Percentiles rank a stretch among this genome's conserved stretches.
Conservation (phyloP, 2,329 filamentous ascomycete genomes). For the Botrytis galanthina region DNA sequence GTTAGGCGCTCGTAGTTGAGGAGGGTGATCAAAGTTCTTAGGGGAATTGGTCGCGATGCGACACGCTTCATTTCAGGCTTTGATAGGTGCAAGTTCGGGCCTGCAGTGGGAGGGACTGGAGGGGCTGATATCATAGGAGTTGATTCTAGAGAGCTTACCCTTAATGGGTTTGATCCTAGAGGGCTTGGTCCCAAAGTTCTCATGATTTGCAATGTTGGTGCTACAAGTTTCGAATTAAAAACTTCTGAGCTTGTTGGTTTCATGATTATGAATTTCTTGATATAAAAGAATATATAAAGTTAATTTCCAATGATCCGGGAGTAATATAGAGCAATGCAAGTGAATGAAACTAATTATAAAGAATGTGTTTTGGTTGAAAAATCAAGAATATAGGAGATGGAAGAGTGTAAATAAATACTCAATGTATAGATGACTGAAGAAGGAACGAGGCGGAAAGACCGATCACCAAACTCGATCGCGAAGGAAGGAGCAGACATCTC, state of each 20-base stretch:
- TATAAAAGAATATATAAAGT: neutral
- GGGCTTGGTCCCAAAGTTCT: neutral
- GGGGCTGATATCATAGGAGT: neutral
- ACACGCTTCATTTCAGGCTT: neutral
- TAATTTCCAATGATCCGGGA: neutral
- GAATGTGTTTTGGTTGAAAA: neutral
- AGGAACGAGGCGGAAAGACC: neutral
- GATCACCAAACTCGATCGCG: neutral
- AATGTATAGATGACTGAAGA: neutral
- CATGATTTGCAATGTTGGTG: neutral
- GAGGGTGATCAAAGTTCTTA: neutral
- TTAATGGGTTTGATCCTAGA: neutral
- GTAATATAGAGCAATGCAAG: neutral
- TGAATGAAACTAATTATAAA: rapidly evolving
- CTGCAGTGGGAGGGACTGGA: neutral
- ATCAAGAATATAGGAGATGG: neutral
- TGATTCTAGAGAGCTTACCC: neutral
- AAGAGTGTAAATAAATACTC: neutral
- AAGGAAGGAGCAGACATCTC: neutral
- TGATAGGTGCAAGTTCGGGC: neutral
- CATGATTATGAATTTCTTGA: neutral
- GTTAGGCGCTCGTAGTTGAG: neutral
- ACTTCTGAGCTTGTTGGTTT: neutral
- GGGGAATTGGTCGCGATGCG: neutral
- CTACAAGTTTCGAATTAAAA: neutral